Percentiles rank a stretch among this genome's conserved stretches.
phyloP scores from a whole-genome alignment of 768 basidiomycete species.

The Nidula microcarpa region DNA sequence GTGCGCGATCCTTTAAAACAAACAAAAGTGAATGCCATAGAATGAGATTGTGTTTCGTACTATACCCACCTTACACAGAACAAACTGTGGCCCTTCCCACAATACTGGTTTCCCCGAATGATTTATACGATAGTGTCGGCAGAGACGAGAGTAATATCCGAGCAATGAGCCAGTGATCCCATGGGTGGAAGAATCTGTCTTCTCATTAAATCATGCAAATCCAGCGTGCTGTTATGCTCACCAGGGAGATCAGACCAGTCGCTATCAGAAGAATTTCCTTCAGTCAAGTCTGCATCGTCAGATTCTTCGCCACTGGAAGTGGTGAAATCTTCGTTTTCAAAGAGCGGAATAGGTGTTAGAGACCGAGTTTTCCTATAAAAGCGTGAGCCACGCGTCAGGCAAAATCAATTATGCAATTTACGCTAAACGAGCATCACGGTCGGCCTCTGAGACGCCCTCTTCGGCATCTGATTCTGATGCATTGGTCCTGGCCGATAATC shows the following conservation, averaged over 20 bases:
- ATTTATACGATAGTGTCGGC: constrained; percentile 42
- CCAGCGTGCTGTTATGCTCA: constrained; percentile 14
- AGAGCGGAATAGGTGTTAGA: constrained; percentile 31
- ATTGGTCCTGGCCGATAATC: constrained; percentile 17
- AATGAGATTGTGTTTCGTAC: not conserved
- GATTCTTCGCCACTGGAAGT: constrained; percentile 77
- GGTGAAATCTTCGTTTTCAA: constrained; percentile 43
- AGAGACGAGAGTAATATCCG: constrained; percentile 44
- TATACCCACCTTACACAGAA: constrained; percentile 33
- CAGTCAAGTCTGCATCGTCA: constrained; percentile 69
- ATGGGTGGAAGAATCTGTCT: constrained; percentile 10
- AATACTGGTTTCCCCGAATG: constrained; percentile 26
- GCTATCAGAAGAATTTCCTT: constrained; percentile 44
- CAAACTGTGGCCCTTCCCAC: constrained; percentile 49
- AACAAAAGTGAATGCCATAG: not conserved
- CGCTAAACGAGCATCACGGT: constrained; percentile 72
- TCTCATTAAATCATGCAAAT: not conserved
- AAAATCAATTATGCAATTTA: constrained; percentile 26
- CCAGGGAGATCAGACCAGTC: constrained; percentile 44
- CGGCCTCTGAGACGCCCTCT: constrained; percentile 57
- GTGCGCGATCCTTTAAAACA: not conserved
- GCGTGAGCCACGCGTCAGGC: not conserved
- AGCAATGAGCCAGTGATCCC: constrained; percentile 23
- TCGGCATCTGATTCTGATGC: constrained; percentile 68
- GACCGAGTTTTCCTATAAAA: constrained; percentile 48